Conservation (phyloP, 1,284 basidiomycete genomes). For the Apiotrichum porosum region DNA sequence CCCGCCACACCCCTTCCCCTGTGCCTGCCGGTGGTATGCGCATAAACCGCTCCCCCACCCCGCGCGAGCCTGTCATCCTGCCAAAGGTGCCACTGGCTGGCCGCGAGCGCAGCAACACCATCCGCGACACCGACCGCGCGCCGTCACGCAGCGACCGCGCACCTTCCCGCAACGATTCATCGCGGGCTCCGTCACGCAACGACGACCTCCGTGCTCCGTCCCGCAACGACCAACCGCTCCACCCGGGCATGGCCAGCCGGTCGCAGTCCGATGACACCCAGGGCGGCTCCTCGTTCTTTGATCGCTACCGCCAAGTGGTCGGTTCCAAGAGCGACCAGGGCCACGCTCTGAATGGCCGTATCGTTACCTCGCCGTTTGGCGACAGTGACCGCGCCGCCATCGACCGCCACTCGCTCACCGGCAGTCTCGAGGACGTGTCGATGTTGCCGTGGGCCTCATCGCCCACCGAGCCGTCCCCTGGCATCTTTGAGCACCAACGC, state of each 20-base stretch:
- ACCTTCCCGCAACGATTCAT: neutral
- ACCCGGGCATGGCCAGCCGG: neutral
- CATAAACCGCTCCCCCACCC: neutral
- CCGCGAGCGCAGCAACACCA: conserved; percentile 5
- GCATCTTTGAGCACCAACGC: conserved; percentile 20
- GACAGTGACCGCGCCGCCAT: conserved; percentile 16
- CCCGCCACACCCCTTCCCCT: neutral
- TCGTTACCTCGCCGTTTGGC: neutral
- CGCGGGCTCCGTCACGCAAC: neutral
- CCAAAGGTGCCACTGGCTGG: conserved; percentile 22
- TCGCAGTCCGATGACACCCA: conserved; percentile 5
- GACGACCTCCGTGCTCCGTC: conserved; percentile 6
- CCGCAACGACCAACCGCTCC: neutral
- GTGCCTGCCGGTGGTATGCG: neutral
- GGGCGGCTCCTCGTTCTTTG: conserved; percentile 49
- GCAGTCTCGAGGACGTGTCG: conserved; percentile 23
- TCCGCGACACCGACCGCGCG: neutral
- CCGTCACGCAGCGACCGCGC: neutral
- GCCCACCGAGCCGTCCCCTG: neutral
- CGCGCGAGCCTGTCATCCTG: conserved; percentile 17
- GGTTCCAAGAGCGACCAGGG: conserved; percentile 19
- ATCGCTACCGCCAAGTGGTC: conserved; percentile 46
- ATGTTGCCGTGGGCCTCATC: conserved; percentile 39
- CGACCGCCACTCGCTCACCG: neutral
- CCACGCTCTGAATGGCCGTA: neutral